Conservation (phyloP, 2,329 filamentous ascomycete genomes). For the Pseudogymnoascus sp. region DNA sequence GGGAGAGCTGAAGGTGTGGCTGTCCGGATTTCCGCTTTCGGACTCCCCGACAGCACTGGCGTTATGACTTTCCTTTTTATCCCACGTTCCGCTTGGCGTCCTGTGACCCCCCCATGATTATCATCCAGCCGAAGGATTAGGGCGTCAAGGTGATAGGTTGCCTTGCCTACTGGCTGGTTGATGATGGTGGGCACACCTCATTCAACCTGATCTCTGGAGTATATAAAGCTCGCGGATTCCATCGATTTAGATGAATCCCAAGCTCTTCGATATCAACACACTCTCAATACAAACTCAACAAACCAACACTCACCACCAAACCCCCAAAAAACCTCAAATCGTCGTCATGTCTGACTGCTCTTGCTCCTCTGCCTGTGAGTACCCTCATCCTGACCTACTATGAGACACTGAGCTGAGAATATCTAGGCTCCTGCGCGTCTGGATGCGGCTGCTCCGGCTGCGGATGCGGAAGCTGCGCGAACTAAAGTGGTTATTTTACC, state of each 20-base stretch:
- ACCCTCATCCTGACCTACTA: neutral
- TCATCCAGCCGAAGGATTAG: neutral
- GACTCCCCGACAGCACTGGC: neutral
- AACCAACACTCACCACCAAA: conserved; percentile 4
- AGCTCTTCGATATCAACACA: neutral
- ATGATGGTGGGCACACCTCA: neutral
- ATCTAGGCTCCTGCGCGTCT: neutral
- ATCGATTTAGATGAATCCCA: neutral
- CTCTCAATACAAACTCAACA: conserved; percentile 1
- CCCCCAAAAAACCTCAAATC: neutral
- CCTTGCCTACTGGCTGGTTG: neutral
- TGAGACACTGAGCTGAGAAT: neutral
- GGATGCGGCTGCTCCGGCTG: neutral
- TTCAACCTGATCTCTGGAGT: neutral
- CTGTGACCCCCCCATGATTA: neutral
- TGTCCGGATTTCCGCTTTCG: neutral
- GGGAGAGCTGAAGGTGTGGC: neutral
- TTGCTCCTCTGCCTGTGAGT: neutral
- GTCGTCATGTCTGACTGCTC: conserved; percentile 1
- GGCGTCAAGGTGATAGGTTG: neutral
- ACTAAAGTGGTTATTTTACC: neutral
- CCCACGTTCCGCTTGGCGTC: neutral
- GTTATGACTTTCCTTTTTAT: conserved; percentile 7
- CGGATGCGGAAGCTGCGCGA: neutral
- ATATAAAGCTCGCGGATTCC: neutral